phyloP scores from a whole-genome alignment of 306 rosid species.

The Nissolia schottii region DNA sequence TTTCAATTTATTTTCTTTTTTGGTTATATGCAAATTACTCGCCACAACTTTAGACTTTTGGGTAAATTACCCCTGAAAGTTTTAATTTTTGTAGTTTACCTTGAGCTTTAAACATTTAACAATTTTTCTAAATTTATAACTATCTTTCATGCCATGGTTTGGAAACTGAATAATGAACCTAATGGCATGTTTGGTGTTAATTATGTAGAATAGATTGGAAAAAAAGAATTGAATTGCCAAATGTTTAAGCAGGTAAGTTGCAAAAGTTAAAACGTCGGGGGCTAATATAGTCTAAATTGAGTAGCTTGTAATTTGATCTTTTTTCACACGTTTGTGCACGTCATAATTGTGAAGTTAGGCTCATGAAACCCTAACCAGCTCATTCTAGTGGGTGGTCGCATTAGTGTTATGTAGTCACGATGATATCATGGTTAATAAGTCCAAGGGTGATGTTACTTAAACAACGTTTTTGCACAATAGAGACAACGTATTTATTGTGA shows the following conservation, averaged over 20 bases:
- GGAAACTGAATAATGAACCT: not conserved
- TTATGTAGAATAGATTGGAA: not conserved
- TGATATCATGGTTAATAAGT: no score
- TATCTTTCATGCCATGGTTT: not conserved
- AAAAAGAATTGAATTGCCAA: not conserved
- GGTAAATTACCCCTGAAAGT: not conserved
- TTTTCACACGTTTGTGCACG: not conserved
- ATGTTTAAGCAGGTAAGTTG: not conserved
- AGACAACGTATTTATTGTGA: no score
- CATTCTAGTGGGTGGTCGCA: not conserved
- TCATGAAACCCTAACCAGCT: not conserved
- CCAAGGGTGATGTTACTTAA: no score
- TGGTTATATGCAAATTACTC: not conserved
- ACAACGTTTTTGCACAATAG: no score
- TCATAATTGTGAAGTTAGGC: not conserved
- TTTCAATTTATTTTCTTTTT: not conserved
- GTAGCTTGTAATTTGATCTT: not conserved
- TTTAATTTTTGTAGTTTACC: not conserved
- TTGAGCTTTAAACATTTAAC: not conserved
- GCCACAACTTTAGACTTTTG: not conserved
- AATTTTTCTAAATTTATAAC: not conserved
- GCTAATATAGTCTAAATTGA: not conserved
- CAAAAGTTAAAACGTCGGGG: not conserved
- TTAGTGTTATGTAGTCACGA: no score
- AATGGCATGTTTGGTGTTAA: not conserved